Percentiles rank a stretch among this genome's conserved stretches.
phyloP scores from a whole-genome alignment of 805 yeast species.

The Candida adriatica region DNA sequence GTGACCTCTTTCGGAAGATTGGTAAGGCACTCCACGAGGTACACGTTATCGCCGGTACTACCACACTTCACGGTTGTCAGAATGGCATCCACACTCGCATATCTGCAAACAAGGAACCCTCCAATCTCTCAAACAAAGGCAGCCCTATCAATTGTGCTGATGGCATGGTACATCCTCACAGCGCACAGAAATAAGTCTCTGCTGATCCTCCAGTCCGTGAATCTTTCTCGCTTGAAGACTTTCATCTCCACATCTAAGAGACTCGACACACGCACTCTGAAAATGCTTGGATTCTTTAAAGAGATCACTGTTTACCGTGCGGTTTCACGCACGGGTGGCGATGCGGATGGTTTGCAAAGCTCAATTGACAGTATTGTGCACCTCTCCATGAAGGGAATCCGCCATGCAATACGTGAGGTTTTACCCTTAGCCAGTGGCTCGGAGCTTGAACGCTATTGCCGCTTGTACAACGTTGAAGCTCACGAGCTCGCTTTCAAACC shows the following conservation, averaged over 20 bases:
- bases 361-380: constrained; percentile 26
- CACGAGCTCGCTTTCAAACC: constrained; percentile 26
- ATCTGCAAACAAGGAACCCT: background rate
- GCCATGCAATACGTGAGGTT: constrained; percentile 21
- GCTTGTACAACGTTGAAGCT: constrained; percentile 32
- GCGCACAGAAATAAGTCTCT: constrained; percentile 3
- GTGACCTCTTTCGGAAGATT: constrained; percentile 4
- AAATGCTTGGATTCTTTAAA: constrained; percentile 23
- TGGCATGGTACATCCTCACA: constrained; percentile 6
- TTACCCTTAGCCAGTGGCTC: constrained; percentile 25
- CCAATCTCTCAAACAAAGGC: constrained; percentile 4
- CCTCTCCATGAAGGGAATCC: constrained; percentile 26
- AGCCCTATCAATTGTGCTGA: constrained; percentile 2
- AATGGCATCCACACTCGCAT: constrained; percentile 1
- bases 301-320: constrained; percentile 23
- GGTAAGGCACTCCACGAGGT: background rate
- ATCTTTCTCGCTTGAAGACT: constrained; percentile 12
- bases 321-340: constrained; percentile 3
- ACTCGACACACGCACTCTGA: constrained; percentile 23
- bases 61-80: constrained; percentile 1
- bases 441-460: constrained; percentile 36
- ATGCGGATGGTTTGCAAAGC: constrained; percentile 1
- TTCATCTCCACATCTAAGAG: constrained; percentile 19
- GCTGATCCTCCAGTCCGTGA: constrained; percentile 9
- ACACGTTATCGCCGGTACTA: constrained; percentile 2